phyloP scores from a whole-genome alignment of 768 basidiomycete species.

The Termitomyces eurrhizus region DNA sequence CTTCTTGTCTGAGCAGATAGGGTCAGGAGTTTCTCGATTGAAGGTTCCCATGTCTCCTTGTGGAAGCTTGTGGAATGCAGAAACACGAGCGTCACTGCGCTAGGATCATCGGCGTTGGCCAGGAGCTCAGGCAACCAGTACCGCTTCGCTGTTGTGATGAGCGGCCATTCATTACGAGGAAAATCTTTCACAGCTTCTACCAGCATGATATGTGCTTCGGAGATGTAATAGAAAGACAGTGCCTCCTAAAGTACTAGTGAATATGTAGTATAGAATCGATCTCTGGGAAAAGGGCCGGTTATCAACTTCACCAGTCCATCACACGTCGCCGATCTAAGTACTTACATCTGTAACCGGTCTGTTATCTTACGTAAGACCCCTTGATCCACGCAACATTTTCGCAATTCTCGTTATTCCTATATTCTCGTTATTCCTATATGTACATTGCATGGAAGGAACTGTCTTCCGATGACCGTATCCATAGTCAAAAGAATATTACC shows the following conservation, averaged over 20 bases:
- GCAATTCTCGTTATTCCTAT: neutral
- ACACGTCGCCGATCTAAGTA: neutral
- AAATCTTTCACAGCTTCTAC: constrained; percentile 27
- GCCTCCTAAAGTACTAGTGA: constrained; percentile 3
- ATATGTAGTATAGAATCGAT: constrained; percentile 2
- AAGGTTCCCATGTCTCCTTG: constrained; percentile 72
- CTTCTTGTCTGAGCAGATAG: constrained; percentile 19
- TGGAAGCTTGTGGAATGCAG: constrained; percentile 72
- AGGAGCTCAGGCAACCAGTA: constrained; percentile 45
- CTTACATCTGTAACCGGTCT: neutral
- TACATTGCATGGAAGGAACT: neutral
- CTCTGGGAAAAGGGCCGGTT: constrained; percentile 1
- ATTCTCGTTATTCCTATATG: neutral
- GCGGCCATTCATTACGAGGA: constrained; percentile 40
- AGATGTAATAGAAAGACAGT: neutral
- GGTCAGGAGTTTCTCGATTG: constrained; percentile 44
- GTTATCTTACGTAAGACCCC: neutral
- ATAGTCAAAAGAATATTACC: neutral
- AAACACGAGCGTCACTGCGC: constrained; percentile 54
- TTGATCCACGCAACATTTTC: neutral
- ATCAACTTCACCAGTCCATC: neutral
- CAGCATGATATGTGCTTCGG: constrained; percentile 10
- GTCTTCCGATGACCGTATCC: neutral
- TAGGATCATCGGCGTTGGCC: constrained; percentile 28
- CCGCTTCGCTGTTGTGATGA: constrained; percentile 53